Evolutionary conservation across 129 eudicot species (phyloP).

Genomic region (Silybum marianum): DNA sequence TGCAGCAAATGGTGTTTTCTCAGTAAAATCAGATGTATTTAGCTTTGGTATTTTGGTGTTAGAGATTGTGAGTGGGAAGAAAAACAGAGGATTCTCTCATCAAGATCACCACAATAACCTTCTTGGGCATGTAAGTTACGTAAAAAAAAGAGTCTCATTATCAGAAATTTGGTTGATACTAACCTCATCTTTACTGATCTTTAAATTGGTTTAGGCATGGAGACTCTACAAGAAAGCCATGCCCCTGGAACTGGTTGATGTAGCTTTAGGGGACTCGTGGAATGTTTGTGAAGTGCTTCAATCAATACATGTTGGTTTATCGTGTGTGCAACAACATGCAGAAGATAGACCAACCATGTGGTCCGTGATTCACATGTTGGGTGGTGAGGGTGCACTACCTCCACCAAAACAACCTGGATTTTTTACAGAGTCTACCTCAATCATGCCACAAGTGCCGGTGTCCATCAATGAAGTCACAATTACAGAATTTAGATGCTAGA

Average conservation of each 20-base stretch:
- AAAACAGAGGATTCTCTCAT: slow-evolving; percentile 36
- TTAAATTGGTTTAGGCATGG: slow-evolving; percentile 21
- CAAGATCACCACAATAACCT: slow-evolving; percentile 26
- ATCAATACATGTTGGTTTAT: slow-evolving; percentile 23
- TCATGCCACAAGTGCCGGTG: neutral
- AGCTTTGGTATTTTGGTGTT: slow-evolving; percentile 31
- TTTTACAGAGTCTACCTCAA: slow-evolving; percentile 1
- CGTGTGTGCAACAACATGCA: slow-evolving; percentile 26
- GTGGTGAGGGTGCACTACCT: slow-evolving; percentile 28
- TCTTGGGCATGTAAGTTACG: slow-evolving; percentile 32
- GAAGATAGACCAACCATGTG: slow-evolving; percentile 33
- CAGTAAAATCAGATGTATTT: slow-evolving; percentile 33
- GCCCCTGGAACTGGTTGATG: slow-evolving; percentile 20
- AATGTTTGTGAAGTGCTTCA: slow-evolving; percentile 1
- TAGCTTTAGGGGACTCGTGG: slow-evolving; percentile 15
- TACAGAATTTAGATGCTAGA: slow-evolving; percentile 23
- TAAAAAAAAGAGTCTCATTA: neutral
- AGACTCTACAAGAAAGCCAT: slow-evolving; percentile 26
- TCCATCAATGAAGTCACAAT: slow-evolving; percentile 30
- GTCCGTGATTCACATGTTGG: slow-evolving; percentile 26
- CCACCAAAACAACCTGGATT: slow-evolving; percentile 22
- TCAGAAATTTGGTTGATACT: neutral
- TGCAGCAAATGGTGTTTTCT: slow-evolving; percentile 31
- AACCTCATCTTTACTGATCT: neutral
- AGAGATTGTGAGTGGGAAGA: slow-evolving; percentile 35